These are phyloP conservation scores for Botryosphaeria dothidea DNA, from an alignment of 2,329 filamentous ascomycete species.

Conservation along the genomic window DNA sequence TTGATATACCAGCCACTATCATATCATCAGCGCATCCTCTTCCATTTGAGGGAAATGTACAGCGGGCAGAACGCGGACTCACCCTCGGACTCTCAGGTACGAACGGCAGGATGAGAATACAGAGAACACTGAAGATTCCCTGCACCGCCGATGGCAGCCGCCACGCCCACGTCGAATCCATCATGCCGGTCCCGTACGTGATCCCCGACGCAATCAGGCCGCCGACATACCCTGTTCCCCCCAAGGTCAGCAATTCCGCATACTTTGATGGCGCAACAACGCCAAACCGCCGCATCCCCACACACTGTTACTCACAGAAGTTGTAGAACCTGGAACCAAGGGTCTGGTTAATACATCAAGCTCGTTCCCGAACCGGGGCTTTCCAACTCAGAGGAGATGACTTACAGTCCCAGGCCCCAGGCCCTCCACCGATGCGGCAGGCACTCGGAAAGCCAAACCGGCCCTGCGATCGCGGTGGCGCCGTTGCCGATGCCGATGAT, in stretches of 20 bases:
- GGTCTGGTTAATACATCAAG: background rate
- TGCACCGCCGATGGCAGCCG: conserved; percentile 47
- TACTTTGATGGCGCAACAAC: background rate
- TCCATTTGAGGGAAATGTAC: background rate
- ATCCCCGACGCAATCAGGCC: conserved; percentile 50
- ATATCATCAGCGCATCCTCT: conserved; percentile 45
- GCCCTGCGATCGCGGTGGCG: conserved; percentile 46
- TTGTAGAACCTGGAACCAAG: background rate
- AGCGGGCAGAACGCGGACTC: background rate
- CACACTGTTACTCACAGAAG: background rate
- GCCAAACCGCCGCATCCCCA: no score
- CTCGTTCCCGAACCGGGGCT: conserved; percentile 20
- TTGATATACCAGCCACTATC: conserved; percentile 44
- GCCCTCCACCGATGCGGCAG: conserved; percentile 48
- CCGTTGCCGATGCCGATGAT: conserved; percentile 50
- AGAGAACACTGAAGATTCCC: conserved; percentile 42
- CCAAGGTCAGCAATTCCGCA: background rate
- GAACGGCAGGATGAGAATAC: conserved; percentile 47
- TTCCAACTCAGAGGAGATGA: background rate
- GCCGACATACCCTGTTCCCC: conserved; percentile 22
- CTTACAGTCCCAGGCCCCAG: conserved; percentile 43
- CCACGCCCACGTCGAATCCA: conserved; percentile 51
- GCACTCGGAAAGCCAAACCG: conserved; percentile 53
- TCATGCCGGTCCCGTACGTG: conserved; percentile 45
- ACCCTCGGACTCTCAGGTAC: conserved; percentile 31